Base-by-base conservation (phyloP, 139 green algal species). In the Chlamydomonas schloesseri region DNA sequence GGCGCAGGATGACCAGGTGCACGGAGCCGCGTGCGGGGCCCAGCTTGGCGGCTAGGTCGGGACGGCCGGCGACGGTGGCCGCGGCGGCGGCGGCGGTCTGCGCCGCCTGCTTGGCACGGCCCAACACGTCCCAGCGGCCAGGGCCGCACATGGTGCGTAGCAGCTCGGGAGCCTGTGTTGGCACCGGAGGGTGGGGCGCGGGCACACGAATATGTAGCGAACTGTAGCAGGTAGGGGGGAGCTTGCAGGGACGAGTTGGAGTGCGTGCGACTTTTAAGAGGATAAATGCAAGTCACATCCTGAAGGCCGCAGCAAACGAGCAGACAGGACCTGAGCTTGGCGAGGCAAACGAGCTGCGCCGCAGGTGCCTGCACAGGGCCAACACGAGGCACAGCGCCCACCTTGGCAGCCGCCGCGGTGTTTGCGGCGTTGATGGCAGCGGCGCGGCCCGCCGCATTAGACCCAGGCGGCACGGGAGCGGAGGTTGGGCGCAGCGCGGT, bases 161-260 rank as follows among this genome's bases (percentile, higher is more conserved):
- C 26, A 83, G 76, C 26, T 83, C 60, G 11, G 76, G 75, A 9
- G 55, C 36, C 75, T 82, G 75, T 28, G 23, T n/a, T n/a, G n/a
- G n/a, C n/a, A n/a, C n/a, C n/a, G n/a, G n/a, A n/a, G n/a, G n/a
- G n/a, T n/a, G n/a, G n/a, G n/a, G n/a, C n/a, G n/a, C n/a, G n/a
- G n/a, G n/a, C n/a, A n/a, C n/a, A n/a, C n/a, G n/a, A n/a, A n/a
- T n/a, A n/a, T n/a, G n/a, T n/a, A n/a, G n/a, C n/a, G n/a, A n/a
- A n/a, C n/a, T n/a, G n/a, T n/a, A n/a, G n/a, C n/a, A n/a, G n/a
- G n/a, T n/a, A n/a, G n/a, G n/a, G n/a, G n/a, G n/a, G n/a, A n/a
- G n/a, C n/a, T n/a, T n/a, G n/a, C n/a, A n/a, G n/a, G n/a, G n/a
- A n/a, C n/a, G n/a, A n/a, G n/a, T n/a, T n/a, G n/a, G n/a, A n/a